These are phyloP conservation scores for Dactylis glomerata DNA, from an alignment of 176 grass and related monocot genomes.

Conservation along the genomic window DNA sequence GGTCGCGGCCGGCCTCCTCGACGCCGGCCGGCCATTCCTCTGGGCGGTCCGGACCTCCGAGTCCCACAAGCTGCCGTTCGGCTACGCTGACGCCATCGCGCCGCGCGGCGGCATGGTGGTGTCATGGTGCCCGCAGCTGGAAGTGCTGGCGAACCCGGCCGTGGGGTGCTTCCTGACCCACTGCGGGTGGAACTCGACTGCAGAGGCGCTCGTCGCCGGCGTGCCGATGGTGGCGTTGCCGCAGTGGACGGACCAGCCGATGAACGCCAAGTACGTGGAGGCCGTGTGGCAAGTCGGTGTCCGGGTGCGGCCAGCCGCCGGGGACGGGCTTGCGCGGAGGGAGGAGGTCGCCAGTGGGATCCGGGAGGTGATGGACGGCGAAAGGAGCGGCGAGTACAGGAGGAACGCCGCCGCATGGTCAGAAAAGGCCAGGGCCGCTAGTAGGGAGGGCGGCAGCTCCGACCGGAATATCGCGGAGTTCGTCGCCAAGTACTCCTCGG, in stretches of 20 bases:
- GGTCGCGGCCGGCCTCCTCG: conserved; percentile 45
- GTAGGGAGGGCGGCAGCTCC: conserved; percentile 56
- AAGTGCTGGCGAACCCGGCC: conserved; percentile 62
- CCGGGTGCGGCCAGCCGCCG: conserved; percentile 23
- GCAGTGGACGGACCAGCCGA: conserved; percentile 81
- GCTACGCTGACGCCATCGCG: neutral
- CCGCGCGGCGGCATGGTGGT: conserved; percentile 45
- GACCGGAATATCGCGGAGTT: conserved; percentile 65
- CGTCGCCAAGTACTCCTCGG: conserved; percentile 40
- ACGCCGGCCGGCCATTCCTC: conserved; percentile 45
- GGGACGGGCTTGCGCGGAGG: conserved; percentile 29
- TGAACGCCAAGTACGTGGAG: conserved; percentile 83
- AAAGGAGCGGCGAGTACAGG: conserved; percentile 44
- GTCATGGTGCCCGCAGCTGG: conserved; percentile 67
- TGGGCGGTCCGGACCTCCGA: conserved; percentile 72
- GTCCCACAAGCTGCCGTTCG: conserved; percentile 46
- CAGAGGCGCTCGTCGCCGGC: conserved; percentile 30
- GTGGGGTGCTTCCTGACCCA: conserved; percentile 81
- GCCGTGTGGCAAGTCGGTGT: conserved; percentile 57
- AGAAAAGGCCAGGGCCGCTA: conserved; percentile 36
- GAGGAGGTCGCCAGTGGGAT: conserved; percentile 37
- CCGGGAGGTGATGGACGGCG: conserved; percentile 39
- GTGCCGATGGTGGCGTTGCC: conserved; percentile 54
- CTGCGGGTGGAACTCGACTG: conserved; percentile 92
- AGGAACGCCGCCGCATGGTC: conserved; percentile 42